Evolutionary conservation across 345 rosid genomes (phyloP), one percentile per base, ranked within the genome.

Genomic region (Draba incana): DNA sequence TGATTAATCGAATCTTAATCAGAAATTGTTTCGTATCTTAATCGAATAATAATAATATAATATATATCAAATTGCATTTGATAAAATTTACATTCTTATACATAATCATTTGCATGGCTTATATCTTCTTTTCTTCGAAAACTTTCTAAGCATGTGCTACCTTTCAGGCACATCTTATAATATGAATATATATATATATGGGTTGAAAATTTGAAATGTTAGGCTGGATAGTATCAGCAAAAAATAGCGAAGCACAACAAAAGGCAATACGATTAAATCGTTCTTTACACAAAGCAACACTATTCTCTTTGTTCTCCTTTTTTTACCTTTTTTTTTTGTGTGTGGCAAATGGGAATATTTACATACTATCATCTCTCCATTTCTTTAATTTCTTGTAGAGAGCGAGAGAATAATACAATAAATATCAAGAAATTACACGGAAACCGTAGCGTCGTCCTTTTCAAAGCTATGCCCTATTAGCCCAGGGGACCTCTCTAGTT

Each of bases 401-500:
- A 72, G 38, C 35, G 38, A 57, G 23, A 45, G 25, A 47, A 46
- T 41, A 50, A 47, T 30, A 58, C 31, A 73, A 58, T 33, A 73
- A 65, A 42, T 58, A 27, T 33, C 55, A 58, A 65, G 54, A 66
- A 73, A 66, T 66, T 50, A 58, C 71, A 62, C 66, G 66, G 71
- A 73, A 66, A 44, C 70, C 28, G 39, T 25, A 43, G 68, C 71
- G 48, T 73, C 67, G 72, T 73, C 72, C 77, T 73, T 73, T 66
- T 73, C 68, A 59, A 73, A 33, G 77, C 72, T 66, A 66, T 73
- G 71, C 60, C 72, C 62, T 73, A 44, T 65, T 65, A 45, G 62
- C 42, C 33, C 24, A 43, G 71, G 77, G 77, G 77, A 66, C 77
- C 77, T 73, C 67, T 73, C 77, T 73, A 73, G 48, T 46, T 28